These are phyloP conservation scores for Nakaseomyces sp. DNA, from an alignment of 1,139 yeast species.

Conservation along the genomic window DNA sequence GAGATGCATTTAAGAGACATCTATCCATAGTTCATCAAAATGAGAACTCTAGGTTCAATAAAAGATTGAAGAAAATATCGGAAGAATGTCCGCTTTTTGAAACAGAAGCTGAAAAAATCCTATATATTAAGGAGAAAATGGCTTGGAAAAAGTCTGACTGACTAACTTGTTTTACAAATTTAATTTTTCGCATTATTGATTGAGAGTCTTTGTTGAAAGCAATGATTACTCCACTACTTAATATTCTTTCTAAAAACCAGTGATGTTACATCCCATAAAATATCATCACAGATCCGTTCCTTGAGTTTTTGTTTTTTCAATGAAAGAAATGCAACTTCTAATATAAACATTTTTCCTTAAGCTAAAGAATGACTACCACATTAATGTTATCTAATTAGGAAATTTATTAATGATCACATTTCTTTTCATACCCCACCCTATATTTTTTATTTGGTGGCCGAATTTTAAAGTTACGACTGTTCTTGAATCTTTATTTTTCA, in stretches of 20 bases:
- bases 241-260: too few species aligned
- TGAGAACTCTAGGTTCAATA: constrained; percentile 38
- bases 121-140: constrained; percentile 9
- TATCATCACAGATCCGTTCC: too few species aligned
- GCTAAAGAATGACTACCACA: too few species aligned
- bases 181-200: neutral
- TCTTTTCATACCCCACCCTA: neutral
- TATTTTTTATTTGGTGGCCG: too few species aligned
- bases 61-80: constrained; percentile 26
- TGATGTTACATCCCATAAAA: too few species aligned
- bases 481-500: neutral
- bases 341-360: too few species aligned
- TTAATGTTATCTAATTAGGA: too few species aligned
- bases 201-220: too few species aligned
- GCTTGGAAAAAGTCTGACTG: neutral
- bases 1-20: constrained; percentile 50
- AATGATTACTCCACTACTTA: too few species aligned
- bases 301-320: too few species aligned
- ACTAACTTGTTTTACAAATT: neutral
- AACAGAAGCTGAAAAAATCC: constrained; percentile 8
- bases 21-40: constrained; percentile 44
- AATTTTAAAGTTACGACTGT: neutral
- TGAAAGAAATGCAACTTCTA: too few species aligned
- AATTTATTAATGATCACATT: too few species aligned
- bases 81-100: constrained; percentile 1